Evolutionary conservation across 768 basidiomycete genomes (phyloP).

Genomic region (Dioszegia aurantiaca): DNA sequence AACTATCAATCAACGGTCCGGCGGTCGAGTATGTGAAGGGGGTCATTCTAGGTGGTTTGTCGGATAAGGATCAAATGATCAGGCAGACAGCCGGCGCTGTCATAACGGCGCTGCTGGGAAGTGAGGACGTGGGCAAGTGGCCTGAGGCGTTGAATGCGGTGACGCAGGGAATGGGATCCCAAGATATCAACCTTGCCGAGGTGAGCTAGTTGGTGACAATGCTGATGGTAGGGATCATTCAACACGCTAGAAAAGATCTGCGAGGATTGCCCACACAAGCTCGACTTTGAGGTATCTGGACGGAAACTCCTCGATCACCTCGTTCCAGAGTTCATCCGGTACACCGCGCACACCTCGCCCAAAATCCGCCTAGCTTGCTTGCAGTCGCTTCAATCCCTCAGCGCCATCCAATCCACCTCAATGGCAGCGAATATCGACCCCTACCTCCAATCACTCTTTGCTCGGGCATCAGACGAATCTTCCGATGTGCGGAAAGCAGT

Average conservation of each 20-base stretch:
- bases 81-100: slow-evolving; percentile 91
- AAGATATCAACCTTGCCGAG: slow-evolving; percentile 76
- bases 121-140: slow-evolving; percentile 88
- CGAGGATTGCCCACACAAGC: slow-evolving; percentile 92
- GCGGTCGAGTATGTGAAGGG: slow-evolving; percentile 57
- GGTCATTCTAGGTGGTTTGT: slow-evolving; percentile 55
- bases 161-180: slow-evolving; percentile 71
- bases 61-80: slow-evolving; percentile 77
- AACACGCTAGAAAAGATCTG: slow-evolving; percentile 91
- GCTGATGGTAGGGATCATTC: slow-evolving; percentile 71
- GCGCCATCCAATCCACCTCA: slow-evolving; percentile 79
- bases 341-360: slow-evolving; percentile 76
- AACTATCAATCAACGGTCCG: slow-evolving; percentile 62
- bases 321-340: slow-evolving; percentile 88
- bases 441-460: slow-evolving; percentile 90
- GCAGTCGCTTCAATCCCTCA: slow-evolving; percentile 90
- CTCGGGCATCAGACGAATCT: slow-evolving; percentile 89
- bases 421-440: slow-evolving; percentile 86
- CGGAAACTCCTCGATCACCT: slow-evolving; percentile 91
- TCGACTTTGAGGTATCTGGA: slow-evolving; percentile 90
- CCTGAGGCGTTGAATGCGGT: slow-evolving; percentile 87
- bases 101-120: slow-evolving; percentile 82
- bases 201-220: slow-evolving; percentile 57
- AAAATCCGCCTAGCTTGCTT: slow-evolving; percentile 93
- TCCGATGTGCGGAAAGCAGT: slow-evolving; percentile 91